These are phyloP conservation scores for Cyclostephanos invisitatus DNA, from an alignment of 108 stramenopile genomes.

Conservation along the genomic window DNA sequence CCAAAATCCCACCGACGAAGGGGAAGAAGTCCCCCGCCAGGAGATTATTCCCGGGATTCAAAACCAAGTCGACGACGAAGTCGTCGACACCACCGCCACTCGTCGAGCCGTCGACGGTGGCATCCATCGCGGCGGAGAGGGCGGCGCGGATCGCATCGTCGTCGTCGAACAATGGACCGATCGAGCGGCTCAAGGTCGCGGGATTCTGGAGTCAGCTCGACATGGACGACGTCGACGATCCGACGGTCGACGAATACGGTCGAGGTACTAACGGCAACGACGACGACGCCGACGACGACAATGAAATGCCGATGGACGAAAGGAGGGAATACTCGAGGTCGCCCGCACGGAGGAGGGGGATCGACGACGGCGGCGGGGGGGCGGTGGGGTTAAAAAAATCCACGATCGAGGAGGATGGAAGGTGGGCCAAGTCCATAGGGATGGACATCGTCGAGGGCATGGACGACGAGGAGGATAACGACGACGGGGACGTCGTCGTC, in stretches of 20 bases:
- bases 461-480: background rate
- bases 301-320: constrained; percentile 35
- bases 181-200: constrained; percentile 35
- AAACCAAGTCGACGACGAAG: background rate
- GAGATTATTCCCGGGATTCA: background rate
- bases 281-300: constrained; percentile 5
- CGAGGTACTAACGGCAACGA: no score
- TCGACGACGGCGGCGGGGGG: background rate
- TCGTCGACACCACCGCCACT: background rate
- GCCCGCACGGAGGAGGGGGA: background rate
- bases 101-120: background rate
- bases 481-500: background rate
- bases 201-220: constrained; percentile 51
- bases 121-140: constrained; percentile 6
- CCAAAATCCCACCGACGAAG: no score
- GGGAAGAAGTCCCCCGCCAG: no score
- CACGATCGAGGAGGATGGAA: background rate
- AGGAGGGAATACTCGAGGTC: constrained; percentile 6
- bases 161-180: background rate
- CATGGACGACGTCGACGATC: constrained; percentile 13
- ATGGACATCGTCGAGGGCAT: background rate
- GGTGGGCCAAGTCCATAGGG: background rate
- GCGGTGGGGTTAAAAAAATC: background rate
- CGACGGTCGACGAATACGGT: no score
- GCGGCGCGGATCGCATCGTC: background rate